A percentile compares a stretch with the other conserved stretches of the same genome.
phyloP scores from a whole-genome alignment of 805 yeast species.

The Candida ascalaphidarum region DNA sequence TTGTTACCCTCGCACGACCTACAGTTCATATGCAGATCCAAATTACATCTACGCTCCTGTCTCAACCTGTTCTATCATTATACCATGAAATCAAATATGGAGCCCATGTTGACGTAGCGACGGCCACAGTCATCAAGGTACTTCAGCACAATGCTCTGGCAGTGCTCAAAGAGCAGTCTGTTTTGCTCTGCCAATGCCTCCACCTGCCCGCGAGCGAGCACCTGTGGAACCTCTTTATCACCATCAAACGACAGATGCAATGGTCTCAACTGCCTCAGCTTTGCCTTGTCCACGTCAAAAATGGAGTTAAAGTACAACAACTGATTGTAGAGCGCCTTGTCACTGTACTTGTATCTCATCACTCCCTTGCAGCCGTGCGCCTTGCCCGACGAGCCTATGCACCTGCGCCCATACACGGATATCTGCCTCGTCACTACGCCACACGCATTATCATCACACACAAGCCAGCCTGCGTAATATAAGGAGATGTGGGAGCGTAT shows the following conservation, averaged over 20 bases:
- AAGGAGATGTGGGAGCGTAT: conserved; percentile 61
- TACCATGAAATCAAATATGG: conserved; percentile 60
- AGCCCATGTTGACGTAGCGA: conserved; percentile 77
- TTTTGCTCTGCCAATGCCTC: conserved; percentile 78
- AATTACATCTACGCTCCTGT: too few relatives aligned
- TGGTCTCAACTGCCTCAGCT: conserved; percentile 46
- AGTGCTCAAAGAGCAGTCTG: conserved; percentile 46
- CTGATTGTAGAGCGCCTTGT: conserved; percentile 79
- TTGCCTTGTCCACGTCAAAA: conserved; percentile 77
- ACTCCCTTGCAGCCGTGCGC: conserved; percentile 70
- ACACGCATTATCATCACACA: conserved; percentile 82
- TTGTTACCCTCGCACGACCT: too few relatives aligned
- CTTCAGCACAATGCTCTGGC: conserved; percentile 54
- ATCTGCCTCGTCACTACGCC: conserved; percentile 74
- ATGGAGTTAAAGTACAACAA: conserved; percentile 67
- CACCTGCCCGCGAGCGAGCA: conserved; percentile 43
- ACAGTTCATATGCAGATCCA: too few relatives aligned
- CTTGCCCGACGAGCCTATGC: conserved; percentile 58
- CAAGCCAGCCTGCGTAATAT: conserved; percentile 82
- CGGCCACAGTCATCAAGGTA: conserved; percentile 80
- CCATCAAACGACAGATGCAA: conserved; percentile 29
- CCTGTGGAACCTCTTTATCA: conserved; percentile 16
- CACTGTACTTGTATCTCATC: conserved; percentile 69
- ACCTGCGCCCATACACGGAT: conserved; percentile 81
- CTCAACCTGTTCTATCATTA: too few relatives aligned